Evolutionary conservation across 768 basidiomycete genomes (phyloP), one percentile per base, ranked within the genome.

Genomic region (Boletellus ananas): DNA sequence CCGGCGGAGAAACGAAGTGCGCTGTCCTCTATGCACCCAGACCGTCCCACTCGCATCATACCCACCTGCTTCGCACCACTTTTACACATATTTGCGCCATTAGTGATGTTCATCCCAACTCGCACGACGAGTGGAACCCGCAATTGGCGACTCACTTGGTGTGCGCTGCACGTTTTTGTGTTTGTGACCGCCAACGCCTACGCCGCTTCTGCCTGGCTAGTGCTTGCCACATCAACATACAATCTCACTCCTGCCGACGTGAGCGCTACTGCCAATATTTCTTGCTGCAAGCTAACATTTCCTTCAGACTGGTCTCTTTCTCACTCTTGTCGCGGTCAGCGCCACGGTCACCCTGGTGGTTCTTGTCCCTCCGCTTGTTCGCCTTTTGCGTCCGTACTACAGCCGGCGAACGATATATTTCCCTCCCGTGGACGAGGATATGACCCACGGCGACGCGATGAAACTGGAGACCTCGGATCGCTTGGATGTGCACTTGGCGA

Each of bases 131-230:
- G 50, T 20, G 68, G 65, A 11, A 51, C 43, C 36, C 56, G 20
- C 13, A 69, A 65, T 25, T 68, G 63, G 65, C 60, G 67, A 29
- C 51, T 70, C 17, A 9, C 58, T 21, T 57, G 58, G 56, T 70
- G 68, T 54, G 62, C 60, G 0, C 39, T 40, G 3, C 68, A 71
- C 49, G 49, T 39, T 23, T 49, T 69, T 27, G 12, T 72, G 20
- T 55, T 54, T 7, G 44, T 20, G 34, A 27, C 52, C 9, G 65
- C 56, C 16, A 18, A 27, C 29, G 13, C 42, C 2, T 69, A 69
- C 20, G 41, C 49, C 0, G 1, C 34, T 6, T 3, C 48, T 1
- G 57, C 52, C 12, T 61, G 65, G 50, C 0, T 69, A 6, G 58
- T 66, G 17, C 49, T 65, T 25, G 56, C 40, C 17, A 66, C 68